Percentiles rank a stretch among this genome's conserved stretches.
These are phyloP conservation scores for grape (Vitis vinifera) DNA, from an alignment of 164 flowering plant genomes.

Conservation along the genomic window DNA sequence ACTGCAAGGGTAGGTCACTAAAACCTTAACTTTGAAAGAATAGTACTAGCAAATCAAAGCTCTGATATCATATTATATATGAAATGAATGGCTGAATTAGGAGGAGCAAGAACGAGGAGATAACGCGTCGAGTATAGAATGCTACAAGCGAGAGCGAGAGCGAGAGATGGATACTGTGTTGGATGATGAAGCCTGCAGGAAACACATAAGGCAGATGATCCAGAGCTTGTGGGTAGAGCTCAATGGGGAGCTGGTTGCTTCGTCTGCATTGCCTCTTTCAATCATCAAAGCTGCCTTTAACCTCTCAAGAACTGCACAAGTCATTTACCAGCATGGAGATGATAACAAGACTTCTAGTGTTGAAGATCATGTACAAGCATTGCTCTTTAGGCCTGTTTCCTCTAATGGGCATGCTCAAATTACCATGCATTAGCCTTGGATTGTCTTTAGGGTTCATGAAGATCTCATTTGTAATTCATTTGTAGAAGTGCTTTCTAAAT, in stretches of 20 bases:
- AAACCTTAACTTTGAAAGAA: background rate
- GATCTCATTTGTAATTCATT: too few relatives aligned
- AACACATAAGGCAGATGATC: slow-evolving; percentile 18
- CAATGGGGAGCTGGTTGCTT: slow-evolving; percentile 15
- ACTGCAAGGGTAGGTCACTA: slow-evolving; percentile 24
- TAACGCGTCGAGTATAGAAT: slow-evolving; percentile 29
- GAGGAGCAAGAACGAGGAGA: slow-evolving; percentile 42
- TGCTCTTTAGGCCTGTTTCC: slow-evolving; percentile 20
- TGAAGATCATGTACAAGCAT: slow-evolving; percentile 16
- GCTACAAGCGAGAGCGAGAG: slow-evolving; percentile 24
- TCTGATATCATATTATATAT: too few relatives aligned
- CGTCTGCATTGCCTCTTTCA: slow-evolving; percentile 14
- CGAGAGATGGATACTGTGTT: slow-evolving; percentile 1
- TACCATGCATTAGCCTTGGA: background rate
- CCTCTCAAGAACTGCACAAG: slow-evolving; percentile 30
- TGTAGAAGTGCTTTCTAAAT: too few relatives aligned
- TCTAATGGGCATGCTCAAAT: background rate
- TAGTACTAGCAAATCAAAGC: too few relatives aligned
- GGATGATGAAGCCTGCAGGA: slow-evolving; percentile 15
- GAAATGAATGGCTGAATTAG: slow-evolving; percentile 2
- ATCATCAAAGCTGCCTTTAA: slow-evolving; percentile 22
- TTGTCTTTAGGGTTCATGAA: background rate
- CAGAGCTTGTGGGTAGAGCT: slow-evolving; percentile 25
- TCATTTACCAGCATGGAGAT: slow-evolving; percentile 31
- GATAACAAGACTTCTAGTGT: slow-evolving; percentile 11